These are phyloP conservation scores for Pyronema domesticum DNA, from an alignment of 495 filamentous ascomycete genomes.

Conservation along the genomic window DNA sequence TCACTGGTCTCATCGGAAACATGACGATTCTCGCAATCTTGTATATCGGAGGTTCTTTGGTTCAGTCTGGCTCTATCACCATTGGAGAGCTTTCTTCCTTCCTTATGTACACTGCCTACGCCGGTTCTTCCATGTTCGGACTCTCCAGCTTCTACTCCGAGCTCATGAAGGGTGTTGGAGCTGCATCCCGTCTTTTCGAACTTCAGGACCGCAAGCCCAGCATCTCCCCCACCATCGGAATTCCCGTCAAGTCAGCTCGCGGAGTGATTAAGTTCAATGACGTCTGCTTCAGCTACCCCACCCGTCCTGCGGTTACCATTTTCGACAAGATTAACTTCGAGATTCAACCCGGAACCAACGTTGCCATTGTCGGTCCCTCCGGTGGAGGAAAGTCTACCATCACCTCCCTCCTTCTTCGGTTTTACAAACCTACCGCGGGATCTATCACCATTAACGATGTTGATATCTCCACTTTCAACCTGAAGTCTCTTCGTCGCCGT, in stretches of 20 bases:
- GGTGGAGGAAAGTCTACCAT: slow-evolving; percentile 94
- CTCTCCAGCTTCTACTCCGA: slow-evolving; percentile 93
- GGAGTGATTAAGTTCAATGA: slow-evolving; percentile 75
- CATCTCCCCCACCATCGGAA: slow-evolving; percentile 66
- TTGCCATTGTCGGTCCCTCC: slow-evolving; percentile 89
- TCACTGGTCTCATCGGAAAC: slow-evolving; percentile 75
- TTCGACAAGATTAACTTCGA: slow-evolving; percentile 78
- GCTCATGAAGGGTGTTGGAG: slow-evolving; percentile 95
- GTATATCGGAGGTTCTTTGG: slow-evolving; percentile 78
- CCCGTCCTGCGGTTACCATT: slow-evolving; percentile 72
- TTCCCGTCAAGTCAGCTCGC: slow-evolving; percentile 58
- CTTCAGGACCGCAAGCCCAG: slow-evolving; percentile 80
- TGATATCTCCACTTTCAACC: slow-evolving; percentile 75
- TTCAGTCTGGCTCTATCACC: slow-evolving; percentile 65
- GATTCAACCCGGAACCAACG: slow-evolving; percentile 80
- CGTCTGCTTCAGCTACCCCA: slow-evolving; percentile 76
- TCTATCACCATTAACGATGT: slow-evolving; percentile 64
- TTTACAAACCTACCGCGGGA: slow-evolving; percentile 71
- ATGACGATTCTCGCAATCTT: slow-evolving; percentile 88
- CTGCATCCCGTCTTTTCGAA: slow-evolving; percentile 86
- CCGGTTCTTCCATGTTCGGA: slow-evolving; percentile 56
- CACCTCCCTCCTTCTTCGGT: slow-evolving; percentile 67
- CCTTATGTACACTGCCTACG: slow-evolving; percentile 46
- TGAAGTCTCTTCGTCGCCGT: slow-evolving; percentile 80
- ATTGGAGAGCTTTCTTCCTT: slow-evolving; percentile 93